Conservation (phyloP, 1,284 basidiomycete species). For the Papiliotrema laurentii region DNA sequence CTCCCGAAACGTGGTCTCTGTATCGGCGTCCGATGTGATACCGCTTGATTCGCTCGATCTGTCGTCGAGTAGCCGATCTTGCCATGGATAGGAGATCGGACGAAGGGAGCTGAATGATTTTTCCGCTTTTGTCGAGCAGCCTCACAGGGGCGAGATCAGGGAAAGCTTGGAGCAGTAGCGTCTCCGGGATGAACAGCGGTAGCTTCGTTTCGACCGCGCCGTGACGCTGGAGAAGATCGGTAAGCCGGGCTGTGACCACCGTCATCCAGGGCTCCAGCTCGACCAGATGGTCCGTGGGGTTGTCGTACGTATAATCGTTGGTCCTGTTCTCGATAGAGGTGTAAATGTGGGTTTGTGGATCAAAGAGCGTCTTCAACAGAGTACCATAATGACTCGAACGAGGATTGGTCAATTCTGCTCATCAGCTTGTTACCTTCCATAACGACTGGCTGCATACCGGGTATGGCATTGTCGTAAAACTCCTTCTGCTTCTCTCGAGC, state of each 20-base stretch:
- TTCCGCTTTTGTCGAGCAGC: conserved; percentile 76
- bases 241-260: conserved; percentile 68
- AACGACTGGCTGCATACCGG: conserved; percentile 17
- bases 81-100: conserved; percentile 79
- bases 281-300: conserved; percentile 59
- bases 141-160: conserved; percentile 61
- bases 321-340: conserved; percentile 56
- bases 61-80: conserved; percentile 69
- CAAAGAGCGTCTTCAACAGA: conserved; percentile 37
- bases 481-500: conserved; percentile 34
- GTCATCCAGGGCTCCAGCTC: conserved; percentile 47
- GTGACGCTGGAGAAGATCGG: conserved; percentile 75
- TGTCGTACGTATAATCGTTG: conserved; percentile 71
- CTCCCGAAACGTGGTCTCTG: conserved; percentile 34
- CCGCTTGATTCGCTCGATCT: conserved; percentile 76
- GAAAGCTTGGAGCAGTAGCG: conserved; percentile 55
- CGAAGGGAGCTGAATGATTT: conserved; percentile 72
- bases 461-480: conserved; percentile 35
- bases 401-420: conserved; percentile 40
- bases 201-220: conserved; percentile 80
- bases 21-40: conserved; percentile 77
- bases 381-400: conserved; percentile 40
- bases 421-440: not conserved
- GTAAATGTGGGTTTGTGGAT: conserved; percentile 18
- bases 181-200: conserved; percentile 70